Evolutionary conservation across 2,329 filamentous ascomycete species (phyloP), one percentile per base, ranked within the genome.

Genomic region (Diplodia scrobiculata): DNA sequence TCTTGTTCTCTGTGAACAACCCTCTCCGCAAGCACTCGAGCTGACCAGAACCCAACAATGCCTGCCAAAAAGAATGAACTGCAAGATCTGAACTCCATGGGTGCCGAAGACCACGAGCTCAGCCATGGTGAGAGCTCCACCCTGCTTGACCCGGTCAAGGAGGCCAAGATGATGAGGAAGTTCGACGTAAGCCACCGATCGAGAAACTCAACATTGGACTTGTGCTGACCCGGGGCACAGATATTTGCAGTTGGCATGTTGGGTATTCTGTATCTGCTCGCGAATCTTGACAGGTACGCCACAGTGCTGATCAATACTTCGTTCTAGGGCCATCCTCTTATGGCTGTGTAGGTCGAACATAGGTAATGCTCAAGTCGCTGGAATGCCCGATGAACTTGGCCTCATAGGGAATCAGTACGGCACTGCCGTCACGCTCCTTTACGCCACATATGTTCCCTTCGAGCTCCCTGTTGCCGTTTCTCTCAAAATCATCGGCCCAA

Each of bases 401-500:
- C 52, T 65, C 13, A 19, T 27, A 3, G 63, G 52, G 2, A 65
- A 65, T 19, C 63, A 65, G 21, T 65, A 65, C 41, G 63, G 63
- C 38, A 55, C 58, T 29, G 63, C 63, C 29, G 71, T 90, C 63
- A 90, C 87, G 0, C 75, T 89, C 0, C 90, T 89, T 74, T 91
- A 90, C 72, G 80, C 82, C 63, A 78, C 78, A 0, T 83, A 82
- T 66, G 78, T 79, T 3, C 71, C 79, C 3, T 78, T 82, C 65
- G 81, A 82, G 68, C 79, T 77, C 0, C 86, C 86, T 0, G 86
- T 84, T 69, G 88, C 88, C 69, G 83, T 88, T 65, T 75, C 87
- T 3, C 78, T 88, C 27, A 88, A 88, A 69, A 80, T 81, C 1
- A 84, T 86, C 0, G 84, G 84, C 1, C 85, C 85, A 0, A 74